Evolutionary conservation across 2,329 filamentous ascomycete genomes (phyloP).

Genomic region (Fusarium praegraminearum): DNA sequence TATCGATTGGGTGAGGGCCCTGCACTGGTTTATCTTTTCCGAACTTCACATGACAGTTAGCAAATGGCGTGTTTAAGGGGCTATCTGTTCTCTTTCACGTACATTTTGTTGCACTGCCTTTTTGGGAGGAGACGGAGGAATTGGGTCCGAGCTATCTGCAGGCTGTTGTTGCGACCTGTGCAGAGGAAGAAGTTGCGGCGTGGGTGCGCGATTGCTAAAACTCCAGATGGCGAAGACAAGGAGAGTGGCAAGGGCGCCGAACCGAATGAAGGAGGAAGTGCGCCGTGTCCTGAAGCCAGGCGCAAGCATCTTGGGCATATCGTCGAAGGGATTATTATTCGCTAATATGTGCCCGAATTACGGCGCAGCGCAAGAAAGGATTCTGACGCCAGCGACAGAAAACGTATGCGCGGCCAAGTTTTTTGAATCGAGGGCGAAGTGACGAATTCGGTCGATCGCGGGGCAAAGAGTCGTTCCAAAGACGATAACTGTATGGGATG

Average conservation of each 20-base stretch:
- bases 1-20: constrained; percentile 63
- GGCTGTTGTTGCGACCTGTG: constrained; percentile 19
- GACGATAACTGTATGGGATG: constrained; percentile 3
- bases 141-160: neutral
- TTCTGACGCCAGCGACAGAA: constrained; percentile 45
- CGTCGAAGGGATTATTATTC: constrained; percentile 11
- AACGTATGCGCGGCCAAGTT: constrained; percentile 23
- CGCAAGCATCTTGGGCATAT: constrained; percentile 53
- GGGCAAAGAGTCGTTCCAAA: constrained; percentile 17
- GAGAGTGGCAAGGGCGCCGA: constrained; percentile 54
- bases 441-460: constrained; percentile 35
- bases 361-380: constrained; percentile 20
- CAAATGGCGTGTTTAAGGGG: neutral
- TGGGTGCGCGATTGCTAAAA: constrained; percentile 41
- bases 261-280: constrained; percentile 59
- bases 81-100: constrained; percentile 1
- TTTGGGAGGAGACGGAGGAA: neutral
- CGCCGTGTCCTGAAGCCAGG: constrained; percentile 58
- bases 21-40: constrained; percentile 13
- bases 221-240: constrained; percentile 52
- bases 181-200: constrained; percentile 10
- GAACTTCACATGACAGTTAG: constrained; percentile 15
- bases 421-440: constrained; percentile 28
- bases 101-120: constrained; percentile 5
- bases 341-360: constrained; percentile 5